A percentile compares a stretch with the other conserved stretches of the same genome.
These are phyloP conservation scores for Aspergillus fumigatus DNA, from an alignment of 2,329 filamentous ascomycete genomes.

Conservation along the genomic window DNA sequence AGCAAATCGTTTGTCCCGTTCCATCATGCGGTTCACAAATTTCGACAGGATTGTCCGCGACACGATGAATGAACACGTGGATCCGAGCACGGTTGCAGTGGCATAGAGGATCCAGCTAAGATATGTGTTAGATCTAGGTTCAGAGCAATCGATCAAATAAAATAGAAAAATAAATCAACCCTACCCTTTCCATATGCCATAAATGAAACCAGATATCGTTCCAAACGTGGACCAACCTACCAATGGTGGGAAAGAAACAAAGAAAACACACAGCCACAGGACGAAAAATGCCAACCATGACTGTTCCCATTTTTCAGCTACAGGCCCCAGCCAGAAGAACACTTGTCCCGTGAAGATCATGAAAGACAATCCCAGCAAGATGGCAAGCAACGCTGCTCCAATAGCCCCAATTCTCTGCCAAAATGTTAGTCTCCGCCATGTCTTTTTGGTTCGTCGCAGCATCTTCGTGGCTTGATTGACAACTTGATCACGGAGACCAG, in stretches of 20 bases:
- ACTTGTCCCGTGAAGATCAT: constrained; percentile 75
- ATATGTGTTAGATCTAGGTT: constrained; percentile 17
- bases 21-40: constrained; percentile 77
- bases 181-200: constrained; percentile 67
- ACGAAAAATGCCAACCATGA: constrained; percentile 68
- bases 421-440: constrained; percentile 41
- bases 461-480: constrained; percentile 34
- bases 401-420: constrained; percentile 59
- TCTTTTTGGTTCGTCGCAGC: constrained; percentile 27
- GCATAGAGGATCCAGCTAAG: constrained; percentile 78
- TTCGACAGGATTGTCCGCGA: constrained; percentile 72
- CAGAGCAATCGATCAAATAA: not conserved
- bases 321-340: constrained; percentile 68
- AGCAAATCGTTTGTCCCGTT: constrained; percentile 78
- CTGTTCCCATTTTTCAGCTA: constrained; percentile 71
- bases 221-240: constrained; percentile 80
- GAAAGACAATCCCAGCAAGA: constrained; percentile 61
- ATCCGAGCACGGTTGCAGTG: constrained; percentile 71
- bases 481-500: constrained; percentile 34
- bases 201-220: constrained; percentile 66
- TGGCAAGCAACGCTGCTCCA: constrained; percentile 46
- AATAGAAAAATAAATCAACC: constrained; percentile 22
- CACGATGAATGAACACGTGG: constrained; percentile 72
- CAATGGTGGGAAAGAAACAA: constrained; percentile 78
- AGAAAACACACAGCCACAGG: constrained; percentile 69